These are phyloP conservation scores for Monotropa hypopitys DNA, from an alignment of 179 eudicot genomes.

Conservation along the genomic window DNA sequence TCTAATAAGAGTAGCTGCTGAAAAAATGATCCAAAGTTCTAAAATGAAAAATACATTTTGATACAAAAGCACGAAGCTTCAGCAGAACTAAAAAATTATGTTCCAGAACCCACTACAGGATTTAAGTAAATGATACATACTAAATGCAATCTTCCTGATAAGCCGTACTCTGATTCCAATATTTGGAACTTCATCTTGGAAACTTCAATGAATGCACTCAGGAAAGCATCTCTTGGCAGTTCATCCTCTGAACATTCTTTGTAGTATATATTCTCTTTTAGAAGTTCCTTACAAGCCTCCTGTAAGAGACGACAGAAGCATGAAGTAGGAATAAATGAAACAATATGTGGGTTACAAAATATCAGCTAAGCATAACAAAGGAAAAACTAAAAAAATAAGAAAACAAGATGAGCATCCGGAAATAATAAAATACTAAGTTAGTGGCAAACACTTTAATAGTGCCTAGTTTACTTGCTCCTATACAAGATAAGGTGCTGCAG, in stretches of 20 bases:
- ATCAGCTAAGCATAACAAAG: neutral
- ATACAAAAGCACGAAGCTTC: neutral
- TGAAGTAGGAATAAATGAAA: neutral
- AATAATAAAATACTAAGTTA: neutral
- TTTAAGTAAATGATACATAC: conserved; percentile 31
- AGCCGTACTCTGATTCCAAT: conserved; percentile 47
- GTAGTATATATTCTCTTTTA: conserved; percentile 15
- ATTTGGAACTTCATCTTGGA: conserved; percentile 38
- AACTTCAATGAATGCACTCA: conserved; percentile 37
- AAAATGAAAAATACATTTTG: neutral
- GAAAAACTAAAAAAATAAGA: neutral
- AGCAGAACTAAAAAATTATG: neutral
- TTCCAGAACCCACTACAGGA: conserved; percentile 1
- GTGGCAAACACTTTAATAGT: neutral
- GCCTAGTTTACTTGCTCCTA: neutral
- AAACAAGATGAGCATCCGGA: neutral
- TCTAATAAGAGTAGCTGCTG: neutral
- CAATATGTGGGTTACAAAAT: neutral
- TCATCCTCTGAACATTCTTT: conserved; percentile 22
- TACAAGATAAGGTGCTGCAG: neutral
- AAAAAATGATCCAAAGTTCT: neutral
- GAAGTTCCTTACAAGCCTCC: conserved; percentile 39
- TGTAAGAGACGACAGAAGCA: conserved; percentile 13
- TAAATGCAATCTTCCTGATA: conserved; percentile 39
- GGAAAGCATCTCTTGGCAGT: conserved; percentile 17